These are phyloP conservation scores for Clonostachys rhizophaga DNA, from an alignment of 2,329 filamentous ascomycete species.

Conservation along the genomic window DNA sequence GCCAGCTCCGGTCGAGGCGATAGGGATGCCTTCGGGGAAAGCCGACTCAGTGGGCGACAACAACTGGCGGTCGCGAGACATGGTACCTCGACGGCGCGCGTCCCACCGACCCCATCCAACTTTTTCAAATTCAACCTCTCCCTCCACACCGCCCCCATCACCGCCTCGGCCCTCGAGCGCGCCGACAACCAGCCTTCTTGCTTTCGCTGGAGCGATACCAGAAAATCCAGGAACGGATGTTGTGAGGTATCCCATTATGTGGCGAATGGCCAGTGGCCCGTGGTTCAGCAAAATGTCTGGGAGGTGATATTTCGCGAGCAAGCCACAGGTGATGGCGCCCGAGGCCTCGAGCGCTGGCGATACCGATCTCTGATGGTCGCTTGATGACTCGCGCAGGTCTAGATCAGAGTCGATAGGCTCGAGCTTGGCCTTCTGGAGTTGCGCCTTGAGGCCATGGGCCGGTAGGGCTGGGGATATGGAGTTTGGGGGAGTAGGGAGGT, in stretches of 20 bases:
- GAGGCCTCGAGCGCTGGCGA: conserved; percentile 62
- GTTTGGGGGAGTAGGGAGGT: conserved; percentile 87
- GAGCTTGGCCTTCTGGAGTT: conserved; percentile 52
- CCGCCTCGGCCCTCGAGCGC: conserved; percentile 78
- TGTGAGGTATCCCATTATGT: conserved; percentile 92
- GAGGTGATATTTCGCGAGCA: conserved; percentile 86
- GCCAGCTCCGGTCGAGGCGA: conserved; percentile 48
- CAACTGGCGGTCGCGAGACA: conserved; percentile 38
- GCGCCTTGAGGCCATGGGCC: conserved; percentile 73
- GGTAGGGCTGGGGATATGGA: conserved; percentile 87
- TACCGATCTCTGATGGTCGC: conserved; percentile 23
- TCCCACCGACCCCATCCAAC: conserved; percentile 98
- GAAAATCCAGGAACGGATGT: conserved; percentile 92
- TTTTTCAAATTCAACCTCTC: conserved; percentile 85
- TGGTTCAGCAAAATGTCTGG: conserved; percentile 86
- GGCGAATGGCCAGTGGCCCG: conserved; percentile 87
- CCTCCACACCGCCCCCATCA: conserved; percentile 56
- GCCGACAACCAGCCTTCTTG: conserved; percentile 84
- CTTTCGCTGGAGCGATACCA: conserved; percentile 82
- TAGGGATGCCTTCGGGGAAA: conserved; percentile 38
- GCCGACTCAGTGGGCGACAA: conserved; percentile 22
- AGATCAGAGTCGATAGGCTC: conserved; percentile 79
- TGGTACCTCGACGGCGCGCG: conserved; percentile 68
- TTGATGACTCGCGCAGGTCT: conserved; percentile 71
- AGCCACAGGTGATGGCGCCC: conserved; percentile 76